These are phyloP conservation scores for Trichoderma hamatum DNA, from an alignment of 2,329 filamentous ascomycete species.

Conservation along the genomic window DNA sequence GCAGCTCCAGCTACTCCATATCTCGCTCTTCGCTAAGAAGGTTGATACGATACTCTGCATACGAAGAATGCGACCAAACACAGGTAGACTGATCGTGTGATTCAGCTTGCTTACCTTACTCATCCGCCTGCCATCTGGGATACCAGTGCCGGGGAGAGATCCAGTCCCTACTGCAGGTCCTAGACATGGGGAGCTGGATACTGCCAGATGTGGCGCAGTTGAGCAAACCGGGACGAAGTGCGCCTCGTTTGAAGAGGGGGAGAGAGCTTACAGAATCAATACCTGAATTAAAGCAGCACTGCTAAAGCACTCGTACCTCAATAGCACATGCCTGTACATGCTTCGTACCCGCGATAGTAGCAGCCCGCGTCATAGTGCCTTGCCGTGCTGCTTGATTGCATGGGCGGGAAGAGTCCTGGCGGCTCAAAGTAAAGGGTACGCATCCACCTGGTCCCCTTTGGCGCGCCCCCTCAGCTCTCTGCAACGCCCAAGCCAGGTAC, in stretches of 20 bases:
- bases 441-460: not conserved
- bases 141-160: not conserved
- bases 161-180: not conserved
- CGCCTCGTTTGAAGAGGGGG: constrained; percentile 20
- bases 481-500: not conserved
- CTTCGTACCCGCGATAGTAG: not conserved
- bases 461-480: not conserved
- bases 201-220: constrained; percentile 20
- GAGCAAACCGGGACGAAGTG: constrained; percentile 18
- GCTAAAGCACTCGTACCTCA: not conserved
- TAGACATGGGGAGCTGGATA: constrained; percentile 16
- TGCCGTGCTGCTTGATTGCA: constrained; percentile 3
- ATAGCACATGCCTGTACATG: not conserved
- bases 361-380: not conserved
- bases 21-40: not conserved
- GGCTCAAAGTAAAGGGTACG: constrained; percentile 7
- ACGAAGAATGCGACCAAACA: not conserved
- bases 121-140: constrained; percentile 8
- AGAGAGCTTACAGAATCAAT: not conserved
- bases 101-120: constrained; percentile 13
- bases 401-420: not conserved
- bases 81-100: not conserved
- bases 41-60: not conserved
- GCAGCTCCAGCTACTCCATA: not conserved
- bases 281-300: constrained; percentile 1